Evolutionary conservation across 495 filamentous ascomycete genomes (phyloP).

Genomic region (Aspergillus bertholletiae): DNA sequence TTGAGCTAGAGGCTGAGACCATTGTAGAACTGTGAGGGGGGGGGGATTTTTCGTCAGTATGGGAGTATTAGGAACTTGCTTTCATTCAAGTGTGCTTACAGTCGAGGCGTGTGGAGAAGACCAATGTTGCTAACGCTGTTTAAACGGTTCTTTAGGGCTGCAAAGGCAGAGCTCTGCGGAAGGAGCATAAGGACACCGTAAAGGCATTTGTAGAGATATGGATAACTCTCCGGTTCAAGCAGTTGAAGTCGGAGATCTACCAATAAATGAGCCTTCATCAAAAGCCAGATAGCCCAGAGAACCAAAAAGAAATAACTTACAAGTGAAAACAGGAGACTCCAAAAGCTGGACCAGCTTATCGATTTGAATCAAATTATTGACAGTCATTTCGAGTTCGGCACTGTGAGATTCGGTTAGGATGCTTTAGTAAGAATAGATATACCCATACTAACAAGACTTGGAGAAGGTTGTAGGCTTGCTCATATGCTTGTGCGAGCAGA

Average conservation of each 20-base stretch:
- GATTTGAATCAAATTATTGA: slow-evolving; percentile 97
- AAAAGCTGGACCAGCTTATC: slow-evolving; percentile 98
- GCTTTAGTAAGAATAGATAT: background rate
- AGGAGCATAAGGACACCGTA: slow-evolving; percentile 98
- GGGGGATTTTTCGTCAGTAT: slow-evolving; percentile 3
- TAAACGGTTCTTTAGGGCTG: slow-evolving; percentile 91
- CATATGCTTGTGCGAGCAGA: slow-evolving; percentile 94
- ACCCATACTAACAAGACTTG: slow-evolving; percentile 79
- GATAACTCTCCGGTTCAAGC: slow-evolving; percentile 95
- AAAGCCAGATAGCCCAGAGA: too few species aligned
- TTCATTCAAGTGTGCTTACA: slow-evolving; percentile 53
- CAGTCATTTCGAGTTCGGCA: slow-evolving; percentile 97
- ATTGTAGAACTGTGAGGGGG: slow-evolving; percentile 5
- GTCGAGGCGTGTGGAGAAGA: slow-evolving; percentile 81
- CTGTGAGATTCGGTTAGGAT: slow-evolving; percentile 49
- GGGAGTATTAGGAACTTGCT: background rate
- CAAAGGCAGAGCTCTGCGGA: slow-evolving; percentile 95
- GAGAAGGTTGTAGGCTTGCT: slow-evolving; percentile 94
- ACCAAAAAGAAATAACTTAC: slow-evolving; percentile 47
- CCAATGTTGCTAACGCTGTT: slow-evolving; percentile 97
- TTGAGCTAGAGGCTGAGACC: slow-evolving; percentile 11
- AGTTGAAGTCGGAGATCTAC: slow-evolving; percentile 93
- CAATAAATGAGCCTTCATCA: slow-evolving; percentile 5
- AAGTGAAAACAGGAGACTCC: slow-evolving; percentile 97
- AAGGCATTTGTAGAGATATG: slow-evolving; percentile 96